These are phyloP conservation scores for Lentinula sp. DNA, from an alignment of 768 basidiomycete genomes.

Conservation along the genomic window DNA sequence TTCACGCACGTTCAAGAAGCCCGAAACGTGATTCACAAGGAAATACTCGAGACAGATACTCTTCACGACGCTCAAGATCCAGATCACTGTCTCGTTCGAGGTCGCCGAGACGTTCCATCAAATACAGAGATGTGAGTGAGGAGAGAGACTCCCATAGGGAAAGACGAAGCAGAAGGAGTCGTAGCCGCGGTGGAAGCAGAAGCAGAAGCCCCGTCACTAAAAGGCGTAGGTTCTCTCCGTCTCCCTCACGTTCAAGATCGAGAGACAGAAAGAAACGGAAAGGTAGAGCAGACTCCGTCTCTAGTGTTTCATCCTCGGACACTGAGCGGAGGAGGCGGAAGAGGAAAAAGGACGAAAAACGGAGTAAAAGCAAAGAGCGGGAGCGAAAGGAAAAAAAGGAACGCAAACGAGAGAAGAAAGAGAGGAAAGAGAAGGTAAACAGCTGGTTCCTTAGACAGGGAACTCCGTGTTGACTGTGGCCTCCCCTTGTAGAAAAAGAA, in stretches of 20 bases:
- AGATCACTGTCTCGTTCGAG: background rate
- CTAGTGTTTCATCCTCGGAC: slow-evolving; percentile 39
- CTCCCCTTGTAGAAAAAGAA: slow-evolving; percentile 44
- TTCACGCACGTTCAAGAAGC: background rate
- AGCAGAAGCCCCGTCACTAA: slow-evolving; percentile 1
- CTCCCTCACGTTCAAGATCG: slow-evolving; percentile 24
- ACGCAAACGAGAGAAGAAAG: slow-evolving; percentile 62
- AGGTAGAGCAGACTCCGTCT: slow-evolving; percentile 27
- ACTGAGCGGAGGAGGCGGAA: slow-evolving; percentile 36
- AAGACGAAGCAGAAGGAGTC: background rate
- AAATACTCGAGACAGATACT: background rate
- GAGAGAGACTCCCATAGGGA: background rate
- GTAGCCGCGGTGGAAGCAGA: background rate
- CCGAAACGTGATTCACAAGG: background rate
- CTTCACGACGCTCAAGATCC: slow-evolving; percentile 1
- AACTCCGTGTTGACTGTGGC: background rate
- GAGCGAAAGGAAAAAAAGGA: slow-evolving; percentile 40
- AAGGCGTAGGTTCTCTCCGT: background rate
- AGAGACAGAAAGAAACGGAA: slow-evolving; percentile 18
- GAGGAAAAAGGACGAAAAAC: slow-evolving; percentile 40
- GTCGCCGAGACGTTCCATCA: background rate
- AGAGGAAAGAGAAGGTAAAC: slow-evolving; percentile 56
- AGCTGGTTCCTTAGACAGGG: slow-evolving; percentile 1
- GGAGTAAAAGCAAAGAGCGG: slow-evolving; percentile 37
- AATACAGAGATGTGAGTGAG: background rate